These are phyloP conservation scores for Gynostemma pentaphyllum DNA, from an alignment of 306 rosid species.

Conservation along the genomic window DNA sequence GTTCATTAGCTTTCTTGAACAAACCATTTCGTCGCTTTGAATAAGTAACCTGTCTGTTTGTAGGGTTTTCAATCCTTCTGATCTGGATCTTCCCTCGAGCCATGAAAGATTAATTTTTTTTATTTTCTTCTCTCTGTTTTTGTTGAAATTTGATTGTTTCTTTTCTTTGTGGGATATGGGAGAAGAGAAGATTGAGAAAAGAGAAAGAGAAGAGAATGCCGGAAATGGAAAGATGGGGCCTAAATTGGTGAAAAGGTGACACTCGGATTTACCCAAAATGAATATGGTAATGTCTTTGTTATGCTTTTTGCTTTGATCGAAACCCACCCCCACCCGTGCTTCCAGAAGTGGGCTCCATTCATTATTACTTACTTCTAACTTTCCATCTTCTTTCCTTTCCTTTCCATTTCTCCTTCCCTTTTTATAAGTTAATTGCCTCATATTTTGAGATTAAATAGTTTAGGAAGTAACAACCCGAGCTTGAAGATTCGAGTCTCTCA, in stretches of 20 bases:
- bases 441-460: too few species aligned
- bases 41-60: constrained; percentile 75
- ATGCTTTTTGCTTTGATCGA: neutral
- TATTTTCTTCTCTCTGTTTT: neutral
- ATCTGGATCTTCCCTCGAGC: constrained; percentile 96
- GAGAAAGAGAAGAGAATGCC: constrained; percentile 18
- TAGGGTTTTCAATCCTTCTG: constrained; percentile 75
- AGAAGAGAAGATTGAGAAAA: neutral
- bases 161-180: neutral
- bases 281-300: constrained; percentile 6
- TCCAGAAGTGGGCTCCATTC: constrained; percentile 35
- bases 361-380: too few species aligned
- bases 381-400: neutral
- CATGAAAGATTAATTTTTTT: too few species aligned
- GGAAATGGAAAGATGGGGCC: constrained; percentile 30
- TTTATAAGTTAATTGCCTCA: too few species aligned
- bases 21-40: constrained; percentile 78
- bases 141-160: neutral
- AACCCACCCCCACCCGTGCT: constrained; percentile 11
- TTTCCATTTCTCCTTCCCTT: neutral
- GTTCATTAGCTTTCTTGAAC: constrained; percentile 85
- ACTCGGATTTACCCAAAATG: constrained; percentile 21
- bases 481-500: too few species aligned
- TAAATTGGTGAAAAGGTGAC: constrained; percentile 45
- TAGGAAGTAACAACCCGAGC: too few species aligned